These are phyloP conservation scores for Podospora fimiseda DNA, from an alignment of 495 filamentous ascomycete species.

Conservation along the genomic window DNA sequence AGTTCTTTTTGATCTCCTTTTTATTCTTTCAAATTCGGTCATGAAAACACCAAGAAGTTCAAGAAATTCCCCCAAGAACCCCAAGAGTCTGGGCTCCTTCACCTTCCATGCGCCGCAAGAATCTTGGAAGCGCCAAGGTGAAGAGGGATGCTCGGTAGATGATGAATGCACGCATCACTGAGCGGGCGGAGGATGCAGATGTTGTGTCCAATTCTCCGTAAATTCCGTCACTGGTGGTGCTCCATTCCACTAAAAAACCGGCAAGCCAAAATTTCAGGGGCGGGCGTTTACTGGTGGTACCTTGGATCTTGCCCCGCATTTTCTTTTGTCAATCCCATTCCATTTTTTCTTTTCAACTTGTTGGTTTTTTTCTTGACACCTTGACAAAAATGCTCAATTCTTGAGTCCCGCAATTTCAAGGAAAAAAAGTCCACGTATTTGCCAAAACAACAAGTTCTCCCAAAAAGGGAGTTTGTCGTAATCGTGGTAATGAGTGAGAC, in stretches of 20 bases:
- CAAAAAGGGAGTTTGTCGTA: too few relatives aligned
- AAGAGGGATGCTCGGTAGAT: not conserved
- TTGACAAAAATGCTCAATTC: not conserved
- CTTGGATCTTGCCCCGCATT: not conserved
- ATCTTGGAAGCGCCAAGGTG: not conserved
- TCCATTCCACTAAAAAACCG: not conserved
- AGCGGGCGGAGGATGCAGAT: not conserved
- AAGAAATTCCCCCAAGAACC: too few relatives aligned
- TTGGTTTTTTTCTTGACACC: not conserved
- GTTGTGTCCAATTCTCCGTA: slow-evolving; percentile 1
- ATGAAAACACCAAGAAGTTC: not conserved
- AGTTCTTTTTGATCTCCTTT: not conserved
- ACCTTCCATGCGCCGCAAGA: not conserved
- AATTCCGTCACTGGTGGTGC: slow-evolving; percentile 1
- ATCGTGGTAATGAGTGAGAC: slow-evolving; percentile 1
- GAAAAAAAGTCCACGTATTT: not conserved
- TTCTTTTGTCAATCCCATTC: not conserved
- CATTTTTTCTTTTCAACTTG: not conserved
- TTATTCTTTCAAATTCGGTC: not conserved
- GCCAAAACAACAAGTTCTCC: not conserved
- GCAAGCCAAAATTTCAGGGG: not conserved
- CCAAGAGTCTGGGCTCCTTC: not conserved
- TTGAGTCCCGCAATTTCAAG: too few relatives aligned
- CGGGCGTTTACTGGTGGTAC: not conserved
- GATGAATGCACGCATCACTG: too few relatives aligned